Base-by-base conservation (phyloP, 192 early-diverging fungal species). In the Hyaloraphidium curvatum region DNA sequence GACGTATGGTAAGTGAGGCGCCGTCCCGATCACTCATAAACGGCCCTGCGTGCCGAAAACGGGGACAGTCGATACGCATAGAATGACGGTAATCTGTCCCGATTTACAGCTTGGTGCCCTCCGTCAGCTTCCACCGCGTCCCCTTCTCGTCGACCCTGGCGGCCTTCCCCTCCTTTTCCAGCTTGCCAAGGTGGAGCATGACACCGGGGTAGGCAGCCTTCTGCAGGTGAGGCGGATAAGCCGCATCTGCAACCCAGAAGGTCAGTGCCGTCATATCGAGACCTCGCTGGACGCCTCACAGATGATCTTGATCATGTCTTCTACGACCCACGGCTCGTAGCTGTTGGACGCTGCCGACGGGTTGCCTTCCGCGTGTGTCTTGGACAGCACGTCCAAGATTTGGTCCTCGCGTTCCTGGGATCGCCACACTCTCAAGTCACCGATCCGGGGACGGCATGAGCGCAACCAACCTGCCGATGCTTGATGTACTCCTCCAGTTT, bases 401-500 rank as follows among this genome's bases (percentile, higher is more conserved):
- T 90, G 77, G 11, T 62, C 43, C 53, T 93, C 89, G 33, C 89
- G 74, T 30, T 78, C 70, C 21, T 67, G 33, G 33, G 7, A 11
- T n/a, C 33, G 7, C n/a, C 33, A 37, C 33, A 7, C 7, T 37
- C 33, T 11, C 7, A 11, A 37, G n/a, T 37, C n/a, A 11, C 33
- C 33, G 9, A 11, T 37, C 33, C 33, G 33, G n/a, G 9, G n/a
- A 37, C 7, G n/a, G 33, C 9, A 37, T n/a, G n/a, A 37, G 9
- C 33, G 33, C 33, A n/a, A 37, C 33, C n/a, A 7, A 37, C 33
- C n/a, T 37, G 33, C 4, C 90, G 78, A 62, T 93, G 87, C 5
- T 56, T 54, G 22, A 91, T 82, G 57, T 91, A 93, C 48, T 81
- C 74, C 27, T 75, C 60, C 3, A 93, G 73, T 17, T 75, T 78